These are phyloP conservation scores for Rosa persica DNA, from an alignment of 306 rosid species.

Conservation along the genomic window DNA sequence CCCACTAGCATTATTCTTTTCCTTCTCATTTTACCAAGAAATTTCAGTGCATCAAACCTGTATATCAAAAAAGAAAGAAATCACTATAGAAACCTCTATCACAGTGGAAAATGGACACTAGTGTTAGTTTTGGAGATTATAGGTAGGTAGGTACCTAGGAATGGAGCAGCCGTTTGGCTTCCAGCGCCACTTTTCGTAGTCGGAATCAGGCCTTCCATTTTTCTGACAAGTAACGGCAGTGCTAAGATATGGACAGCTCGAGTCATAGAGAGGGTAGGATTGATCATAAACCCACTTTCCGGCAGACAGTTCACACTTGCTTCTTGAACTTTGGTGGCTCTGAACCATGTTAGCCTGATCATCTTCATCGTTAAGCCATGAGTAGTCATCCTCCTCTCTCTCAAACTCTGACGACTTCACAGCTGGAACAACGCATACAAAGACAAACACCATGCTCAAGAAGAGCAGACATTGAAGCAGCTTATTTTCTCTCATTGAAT, in stretches of 20 bases:
- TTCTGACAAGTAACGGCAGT: conserved; percentile 81
- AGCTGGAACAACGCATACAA: conserved; percentile 32
- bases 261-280: conserved; percentile 86
- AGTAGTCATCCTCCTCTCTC: conserved; percentile 24
- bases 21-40: conserved; percentile 80
- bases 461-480: conserved; percentile 34
- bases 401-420: conserved; percentile 46
- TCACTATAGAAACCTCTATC: neutral
- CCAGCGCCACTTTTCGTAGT: conserved; percentile 96
- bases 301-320: conserved; percentile 59
- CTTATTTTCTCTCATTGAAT: conserved; percentile 54
- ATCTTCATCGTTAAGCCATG: conserved; percentile 51
- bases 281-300: conserved; percentile 91
- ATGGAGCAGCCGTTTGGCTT: conserved; percentile 73
- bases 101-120: neutral
- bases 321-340: conserved; percentile 38
- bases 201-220: conserved; percentile 96
- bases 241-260: conserved; percentile 78
- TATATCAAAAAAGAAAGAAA: neutral
- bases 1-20: conserved; percentile 95
- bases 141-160: conserved; percentile 51
- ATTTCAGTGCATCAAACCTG: conserved; percentile 88
- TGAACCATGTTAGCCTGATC: conserved; percentile 67
- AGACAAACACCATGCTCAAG: conserved; percentile 30
- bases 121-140: neutral